Base-by-base conservation (phyloP, 768 basidiomycete species). In the Termitomyces sp. region DNA sequence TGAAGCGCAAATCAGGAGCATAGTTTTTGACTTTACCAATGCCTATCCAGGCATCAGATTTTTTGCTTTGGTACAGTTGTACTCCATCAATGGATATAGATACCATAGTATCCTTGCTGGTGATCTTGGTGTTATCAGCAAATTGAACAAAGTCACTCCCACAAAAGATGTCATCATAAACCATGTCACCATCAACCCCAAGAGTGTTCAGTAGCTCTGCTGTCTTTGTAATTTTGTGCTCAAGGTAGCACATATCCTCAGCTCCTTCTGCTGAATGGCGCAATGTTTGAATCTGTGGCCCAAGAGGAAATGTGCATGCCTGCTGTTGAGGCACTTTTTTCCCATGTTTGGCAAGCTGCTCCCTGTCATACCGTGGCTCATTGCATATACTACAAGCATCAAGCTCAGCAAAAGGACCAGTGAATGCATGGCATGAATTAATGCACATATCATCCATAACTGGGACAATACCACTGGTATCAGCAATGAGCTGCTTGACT, bases 31-130 rank as follows among this genome's bases (percentile, higher is more conserved):
- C 4, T 78, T 55, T 13, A 74, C 75, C 79, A 8, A 77, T 73
- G 1, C 55, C 67, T 12, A 81, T 79, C 78, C 78, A 79, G 8
- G 67, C 70, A 54, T 79, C 75, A 1, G 78, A 80, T 40, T 68
- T 64, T 64, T 79, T 79, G 63, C 74, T 71, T 28, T 28, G 28
- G 28, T 28, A 28, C 28, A 28, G 28, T 28, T 28, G 28, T 28
- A 28, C 28, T 2, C 9, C 71, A 64, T 45, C 76, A 79, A 79
- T 39, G 0, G 77, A 78, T 7, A 76, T 58, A 2, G 71, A 55
- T 4, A 80, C 38, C 2, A 73, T 57, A 0, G 65, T 74, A 49
- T 78, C 72, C 20, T 75, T 63, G 6, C 32, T 33, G 0, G 65
- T 71, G 13, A 79, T 69, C 1, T 69, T 50, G 0, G 65, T 63